Base-by-base conservation (phyloP, 106 monocot species). In the Apostasia ramifera region DNA sequence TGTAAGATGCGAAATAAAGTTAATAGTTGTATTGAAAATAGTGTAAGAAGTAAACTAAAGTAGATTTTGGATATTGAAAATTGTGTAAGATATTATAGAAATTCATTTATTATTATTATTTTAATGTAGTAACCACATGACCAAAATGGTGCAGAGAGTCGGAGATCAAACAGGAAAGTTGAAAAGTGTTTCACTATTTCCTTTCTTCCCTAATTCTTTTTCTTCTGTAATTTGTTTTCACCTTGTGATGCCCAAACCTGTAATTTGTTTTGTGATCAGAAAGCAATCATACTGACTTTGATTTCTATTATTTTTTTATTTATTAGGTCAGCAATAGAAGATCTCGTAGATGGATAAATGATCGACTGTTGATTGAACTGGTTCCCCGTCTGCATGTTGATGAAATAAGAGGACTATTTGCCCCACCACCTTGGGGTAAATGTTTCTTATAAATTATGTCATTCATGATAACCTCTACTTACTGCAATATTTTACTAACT, bases 361-460 rank as follows among this genome's bases (percentile, higher is more conserved):
- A 98, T 71, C 84, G 93, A 5, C 69, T 98, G 48, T 67, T 98
- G 73, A 85, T 98, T 55, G 98, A 98, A 68, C 83, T 98, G 63
- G 93, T 98, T 67, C 98, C 98, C 41, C 84, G 90, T 14, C 72
- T 98, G 26, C 87, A 88, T 81, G 98, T 73, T 11, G 98, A 98
- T 51, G 98, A 98, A 90, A 93, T 98, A 39, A 90, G 90, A 78
- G 98, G 98, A 71, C 85, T 93, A 10, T 98, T 98, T 83, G 93
- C 98, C 67, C 98, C 93, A 50, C 98, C 98, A 69, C 98, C 98
- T 61, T 98, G 86, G 86, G 97, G 98, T 98, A 90, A 71, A 26
- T 40, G 2, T 77, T 50, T 44, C 38, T 48, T 47, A 26, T 26
- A 26, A 26, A 26, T 26, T 26, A 26, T 26, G 26, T 26, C 26